Conservation (phyloP, 192 early-diverging fungal species). For the Paraglomus brasilianum region DNA sequence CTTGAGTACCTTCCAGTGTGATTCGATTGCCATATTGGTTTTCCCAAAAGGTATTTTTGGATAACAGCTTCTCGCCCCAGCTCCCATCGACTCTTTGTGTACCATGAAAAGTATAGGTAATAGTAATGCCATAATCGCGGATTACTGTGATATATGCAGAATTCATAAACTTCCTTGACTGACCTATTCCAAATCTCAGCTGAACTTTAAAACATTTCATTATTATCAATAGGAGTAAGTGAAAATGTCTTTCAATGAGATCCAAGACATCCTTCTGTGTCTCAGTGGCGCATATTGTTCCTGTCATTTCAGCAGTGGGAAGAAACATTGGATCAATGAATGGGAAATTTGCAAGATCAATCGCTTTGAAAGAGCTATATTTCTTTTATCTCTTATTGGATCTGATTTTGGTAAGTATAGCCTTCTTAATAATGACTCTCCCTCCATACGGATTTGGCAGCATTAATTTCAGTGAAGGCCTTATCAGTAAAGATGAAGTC, state of each 20-base stretch:
- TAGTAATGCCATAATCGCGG: background rate
- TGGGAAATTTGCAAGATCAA: no score
- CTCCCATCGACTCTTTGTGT: background rate
- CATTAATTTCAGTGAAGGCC: background rate
- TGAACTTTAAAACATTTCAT: no score
- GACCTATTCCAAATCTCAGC: no score
- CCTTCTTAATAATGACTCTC: no score
- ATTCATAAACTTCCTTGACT: no score
- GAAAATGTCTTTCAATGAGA: background rate
- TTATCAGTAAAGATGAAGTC: constrained; percentile 2
- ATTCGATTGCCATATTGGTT: background rate
- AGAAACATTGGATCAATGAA: no score
- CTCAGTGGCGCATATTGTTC: no score
- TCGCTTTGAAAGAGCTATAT: no score
- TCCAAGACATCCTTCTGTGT: no score
- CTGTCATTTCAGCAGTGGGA: no score
- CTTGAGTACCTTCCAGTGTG: background rate
- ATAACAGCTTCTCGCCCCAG: background rate
- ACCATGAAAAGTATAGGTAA: background rate
- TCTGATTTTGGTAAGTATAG: no score
- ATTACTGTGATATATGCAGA: background rate
- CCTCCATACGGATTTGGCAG: background rate
- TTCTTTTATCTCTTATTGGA: no score
- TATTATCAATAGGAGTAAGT: background rate
- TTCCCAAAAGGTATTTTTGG: background rate